Percentiles rank a stretch among this genome's conserved stretches.
phyloP scores from a whole-genome alignment of 805 yeast species.

The Candida michaelii region DNA sequence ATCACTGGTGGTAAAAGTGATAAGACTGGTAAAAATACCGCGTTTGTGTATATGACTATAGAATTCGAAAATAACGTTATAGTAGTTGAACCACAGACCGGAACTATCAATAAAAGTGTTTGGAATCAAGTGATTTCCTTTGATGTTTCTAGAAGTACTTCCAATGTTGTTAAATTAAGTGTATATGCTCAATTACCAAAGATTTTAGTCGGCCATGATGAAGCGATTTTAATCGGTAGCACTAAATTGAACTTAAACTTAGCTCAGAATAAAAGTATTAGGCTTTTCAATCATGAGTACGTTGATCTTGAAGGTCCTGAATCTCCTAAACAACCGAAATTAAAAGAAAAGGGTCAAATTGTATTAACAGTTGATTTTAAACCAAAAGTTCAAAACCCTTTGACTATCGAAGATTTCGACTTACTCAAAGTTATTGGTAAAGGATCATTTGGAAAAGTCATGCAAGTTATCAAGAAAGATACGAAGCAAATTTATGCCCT shows the following conservation, averaged over 20 bases:
- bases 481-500: conserved; percentile 93
- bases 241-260: conserved; percentile 61
- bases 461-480: conserved; percentile 97
- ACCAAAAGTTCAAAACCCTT: conserved; percentile 60
- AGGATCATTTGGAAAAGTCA: conserved; percentile 97
- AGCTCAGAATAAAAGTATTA: conserved; percentile 47
- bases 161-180: conserved; percentile 66
- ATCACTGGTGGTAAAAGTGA: conserved; percentile 17
- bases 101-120: conserved; percentile 71
- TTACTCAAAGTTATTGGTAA: conserved; percentile 93
- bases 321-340: conserved; percentile 11
- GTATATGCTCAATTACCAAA: conserved; percentile 78
- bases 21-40: conserved; percentile 31
- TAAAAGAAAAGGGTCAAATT: conserved; percentile 46
- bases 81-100: conserved; percentile 81
- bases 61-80: conserved; percentile 96
- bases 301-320: conserved; percentile 21
- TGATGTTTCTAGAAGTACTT: conserved; percentile 60
- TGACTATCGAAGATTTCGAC: conserved; percentile 89
- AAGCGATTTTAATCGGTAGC: conserved; percentile 63
- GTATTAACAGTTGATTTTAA: conserved; percentile 68
- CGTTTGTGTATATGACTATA: conserved; percentile 79
- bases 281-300: conserved; percentile 64
- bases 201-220: conserved; percentile 36
- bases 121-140: conserved; percentile 91